Base-by-base conservation (phyloP, 345 rosid genomes). In the Salix suchowensis region DNA sequence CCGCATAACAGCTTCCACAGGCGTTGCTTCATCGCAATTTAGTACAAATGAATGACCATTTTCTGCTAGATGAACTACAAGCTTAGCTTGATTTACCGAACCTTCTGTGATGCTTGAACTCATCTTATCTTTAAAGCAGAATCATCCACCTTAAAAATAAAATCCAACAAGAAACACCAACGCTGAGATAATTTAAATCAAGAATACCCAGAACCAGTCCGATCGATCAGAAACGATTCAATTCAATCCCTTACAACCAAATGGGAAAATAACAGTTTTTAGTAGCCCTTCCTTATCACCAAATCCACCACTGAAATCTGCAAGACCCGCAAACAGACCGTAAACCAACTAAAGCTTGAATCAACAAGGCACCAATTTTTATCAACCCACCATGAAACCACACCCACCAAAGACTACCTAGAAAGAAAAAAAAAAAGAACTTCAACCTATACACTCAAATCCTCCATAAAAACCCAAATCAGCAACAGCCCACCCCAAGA, bases 51-150 rank as follows among this genome's bases (percentile, higher is more conserved):
- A 89, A 73, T 74, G 94, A 18, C 99, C 99, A 79, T 94, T 89
- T 81, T 96, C 98, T 24, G 99, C 94, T 79, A 94, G 80, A 77
- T 91, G 92, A 74, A 96, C 91, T 78, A 88, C 79, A 78, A 96
- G 97, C 87, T 88, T 96, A 74, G 88, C 94, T 48, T 70, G 87
- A 66, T 82, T 86, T 84, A 88, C 83, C 37, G 79, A 83, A 65
- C 82, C 86, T 73, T 81, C 89, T 2, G 85, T 82, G 55, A 87
- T 82, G 84, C 90, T 85, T 52, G 87, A 90, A 86, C 91, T 92
- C 99, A 96, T 96, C 84, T 71, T 87, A 76, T 34, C 80, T 79
- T 72, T 34, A 67, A 78, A 74, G 73, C 74, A 72, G 40, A 82
- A 79, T 55, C 83, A 70, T 24, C 83, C 68, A 75, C 82, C 82